Evolutionary conservation across 73 alveolate species (phyloP).

Genomic region (Diophrys sp.): DNA sequence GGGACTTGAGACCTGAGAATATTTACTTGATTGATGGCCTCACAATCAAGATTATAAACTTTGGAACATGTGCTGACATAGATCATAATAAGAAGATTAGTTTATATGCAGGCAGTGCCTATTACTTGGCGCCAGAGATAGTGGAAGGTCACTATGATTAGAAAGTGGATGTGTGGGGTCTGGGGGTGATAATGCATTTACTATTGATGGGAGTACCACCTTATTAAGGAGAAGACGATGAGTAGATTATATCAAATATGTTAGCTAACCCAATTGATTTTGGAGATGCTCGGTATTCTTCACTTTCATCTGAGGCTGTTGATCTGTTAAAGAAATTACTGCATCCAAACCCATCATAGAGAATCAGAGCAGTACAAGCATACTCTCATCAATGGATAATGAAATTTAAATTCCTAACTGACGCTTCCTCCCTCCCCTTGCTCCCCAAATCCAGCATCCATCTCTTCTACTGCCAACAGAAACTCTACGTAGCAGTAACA

Average conservation of each 20-base stretch:
- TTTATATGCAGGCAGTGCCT: neutral
- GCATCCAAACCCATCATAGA: neutral
- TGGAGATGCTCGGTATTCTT: neutral
- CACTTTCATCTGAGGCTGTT: neutral
- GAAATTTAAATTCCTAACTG: neutral
- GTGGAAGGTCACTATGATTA: neutral
- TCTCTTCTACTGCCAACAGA: neutral
- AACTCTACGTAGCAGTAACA: neutral
- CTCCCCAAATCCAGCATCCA: neutral
- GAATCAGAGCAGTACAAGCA: neutral
- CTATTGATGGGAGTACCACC: neutral
- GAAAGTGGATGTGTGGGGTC: constrained; percentile 8
- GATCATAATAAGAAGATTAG: neutral
- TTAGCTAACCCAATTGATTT: neutral
- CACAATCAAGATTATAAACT: neutral
- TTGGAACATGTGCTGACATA: neutral
- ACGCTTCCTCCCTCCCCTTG: neutral
- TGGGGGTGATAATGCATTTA: neutral
- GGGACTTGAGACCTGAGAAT: neutral
- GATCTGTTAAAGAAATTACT: neutral
- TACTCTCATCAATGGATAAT: neutral
- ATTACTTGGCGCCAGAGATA: constrained; percentile 4
- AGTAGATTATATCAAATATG: neutral
- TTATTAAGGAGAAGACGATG: neutral
- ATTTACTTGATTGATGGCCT: neutral